A percentile compares a stretch with the other conserved stretches of the same genome.
Conservation (phyloP, 495 filamentous ascomycete species). For the Penicillium goetzii region DNA sequence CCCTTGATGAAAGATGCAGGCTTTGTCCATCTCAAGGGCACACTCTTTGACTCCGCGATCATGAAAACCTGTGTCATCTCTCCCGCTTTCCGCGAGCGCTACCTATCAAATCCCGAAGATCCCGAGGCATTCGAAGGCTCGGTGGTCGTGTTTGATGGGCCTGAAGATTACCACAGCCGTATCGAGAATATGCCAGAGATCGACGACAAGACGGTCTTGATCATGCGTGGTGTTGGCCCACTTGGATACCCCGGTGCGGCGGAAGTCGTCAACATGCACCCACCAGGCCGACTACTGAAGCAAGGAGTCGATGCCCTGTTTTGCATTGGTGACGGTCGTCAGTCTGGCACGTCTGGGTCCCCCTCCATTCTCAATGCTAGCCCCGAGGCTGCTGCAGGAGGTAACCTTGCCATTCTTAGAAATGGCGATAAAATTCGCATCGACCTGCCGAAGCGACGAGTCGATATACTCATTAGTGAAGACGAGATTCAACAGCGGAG, state of each 20-base stretch:
- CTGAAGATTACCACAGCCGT: conserved; percentile 54
- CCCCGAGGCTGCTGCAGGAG: conserved; percentile 63
- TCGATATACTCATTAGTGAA: conserved; percentile 56
- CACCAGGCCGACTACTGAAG: conserved; percentile 50
- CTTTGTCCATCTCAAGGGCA: conserved; percentile 55
- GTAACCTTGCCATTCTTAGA: conserved; percentile 56
- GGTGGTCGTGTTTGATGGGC: conserved; percentile 58
- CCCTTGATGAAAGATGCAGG: conserved; percentile 54
- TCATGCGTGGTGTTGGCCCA: conserved; percentile 59
- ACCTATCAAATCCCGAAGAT: conserved; percentile 53
- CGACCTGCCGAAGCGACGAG: conserved; percentile 55
- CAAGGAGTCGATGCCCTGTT: conserved; percentile 54
- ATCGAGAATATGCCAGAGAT: conserved; percentile 52
- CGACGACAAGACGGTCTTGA: conserved; percentile 53
- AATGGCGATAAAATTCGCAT: conserved; percentile 61
- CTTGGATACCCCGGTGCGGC: conserved; percentile 58
- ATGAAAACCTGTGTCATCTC: conserved; percentile 63
- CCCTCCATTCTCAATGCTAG: conserved; percentile 60
- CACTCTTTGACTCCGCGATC: conserved; percentile 57
- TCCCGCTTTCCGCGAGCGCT: conserved; percentile 47
- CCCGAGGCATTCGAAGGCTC: conserved; percentile 56
- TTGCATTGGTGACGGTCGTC: conserved; percentile 59
- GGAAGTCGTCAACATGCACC: conserved; percentile 62
- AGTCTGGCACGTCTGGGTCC: conserved; percentile 59
- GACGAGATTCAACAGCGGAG: conserved; percentile 69